phyloP scores from a whole-genome alignment of 2,329 filamentous ascomycete species.

The Beauveria bassiana region DNA sequence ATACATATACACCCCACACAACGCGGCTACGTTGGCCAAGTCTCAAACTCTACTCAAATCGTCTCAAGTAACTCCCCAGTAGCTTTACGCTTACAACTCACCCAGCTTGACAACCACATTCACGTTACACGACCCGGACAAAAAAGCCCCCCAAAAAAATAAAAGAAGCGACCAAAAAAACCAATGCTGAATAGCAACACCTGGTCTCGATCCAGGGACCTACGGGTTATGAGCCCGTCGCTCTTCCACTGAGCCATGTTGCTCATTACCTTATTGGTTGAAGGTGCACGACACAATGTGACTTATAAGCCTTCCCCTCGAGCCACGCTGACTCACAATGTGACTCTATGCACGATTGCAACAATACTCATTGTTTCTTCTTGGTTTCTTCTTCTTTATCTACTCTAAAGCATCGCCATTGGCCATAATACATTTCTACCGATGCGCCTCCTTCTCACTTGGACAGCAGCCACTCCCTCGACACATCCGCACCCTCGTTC shows the following conservation, averaged over 20 bases:
- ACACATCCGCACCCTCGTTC: slow-evolving; percentile 37
- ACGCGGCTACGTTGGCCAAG: too few species aligned
- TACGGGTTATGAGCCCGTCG: slow-evolving; percentile 12
- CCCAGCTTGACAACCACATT: too few species aligned
- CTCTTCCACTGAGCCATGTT: slow-evolving; percentile 13
- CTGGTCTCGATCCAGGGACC: slow-evolving; percentile 13
- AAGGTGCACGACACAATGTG: neutral
- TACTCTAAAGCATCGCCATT: neutral
- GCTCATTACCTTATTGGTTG: neutral
- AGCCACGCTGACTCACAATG: neutral
- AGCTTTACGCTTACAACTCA: too few species aligned
- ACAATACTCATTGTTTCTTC: neutral
- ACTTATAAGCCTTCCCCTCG: neutral
- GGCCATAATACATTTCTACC: neutral
- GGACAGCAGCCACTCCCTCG: slow-evolving; percentile 23
- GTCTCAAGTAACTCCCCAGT: too few species aligned
- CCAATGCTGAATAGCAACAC: slow-evolving; percentile 6
- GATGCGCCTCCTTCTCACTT: neutral
- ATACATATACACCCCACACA: too few species aligned
- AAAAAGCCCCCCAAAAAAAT: neutral
- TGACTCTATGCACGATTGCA: neutral
- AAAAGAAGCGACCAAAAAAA: neutral
- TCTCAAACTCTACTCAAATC: too few species aligned
- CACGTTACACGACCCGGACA: neutral
- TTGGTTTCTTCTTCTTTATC: neutral